Percentiles rank a stretch among this genome's conserved stretches.
These are phyloP conservation scores for Elongisporangium undulatum DNA, from an alignment of 352 stramenopile species.

Conservation along the genomic window DNA sequence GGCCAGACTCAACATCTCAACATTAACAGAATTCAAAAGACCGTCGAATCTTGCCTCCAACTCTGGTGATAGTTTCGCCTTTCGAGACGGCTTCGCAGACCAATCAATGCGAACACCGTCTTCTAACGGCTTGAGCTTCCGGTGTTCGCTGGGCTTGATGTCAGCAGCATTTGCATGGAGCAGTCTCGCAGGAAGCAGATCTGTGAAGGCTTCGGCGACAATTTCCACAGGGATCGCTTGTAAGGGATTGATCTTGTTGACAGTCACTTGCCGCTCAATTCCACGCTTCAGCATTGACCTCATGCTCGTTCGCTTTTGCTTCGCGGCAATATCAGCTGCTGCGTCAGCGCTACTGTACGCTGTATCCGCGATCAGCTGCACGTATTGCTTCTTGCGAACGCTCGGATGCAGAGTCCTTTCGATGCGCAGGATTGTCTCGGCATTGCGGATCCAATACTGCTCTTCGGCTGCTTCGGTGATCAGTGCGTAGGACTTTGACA, in stretches of 20 bases:
- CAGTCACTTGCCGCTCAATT: neutral
- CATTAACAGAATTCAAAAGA: neutral
- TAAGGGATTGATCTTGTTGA: neutral
- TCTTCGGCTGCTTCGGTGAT: slow-evolving; percentile 48
- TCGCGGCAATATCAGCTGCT: neutral
- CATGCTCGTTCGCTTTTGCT: neutral
- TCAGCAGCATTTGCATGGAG: neutral
- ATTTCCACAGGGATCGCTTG: neutral
- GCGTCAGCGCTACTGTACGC: neutral
- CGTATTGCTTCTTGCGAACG: neutral
- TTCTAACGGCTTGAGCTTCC: neutral
- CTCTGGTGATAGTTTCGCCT: neutral
- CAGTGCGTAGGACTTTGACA: slow-evolving; percentile 57
- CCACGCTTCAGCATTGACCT: neutral
- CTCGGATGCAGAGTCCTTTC: slow-evolving; percentile 13
- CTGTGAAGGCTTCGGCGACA: neutral
- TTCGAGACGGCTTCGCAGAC: neutral
- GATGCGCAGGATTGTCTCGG: slow-evolving; percentile 45
- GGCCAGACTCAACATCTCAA: neutral
- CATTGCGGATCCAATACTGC: slow-evolving; percentile 46
- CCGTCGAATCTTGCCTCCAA: neutral
- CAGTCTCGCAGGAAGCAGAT: neutral
- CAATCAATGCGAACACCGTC: neutral
- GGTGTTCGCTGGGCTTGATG: neutral
- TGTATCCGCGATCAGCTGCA: neutral